Percentiles rank a stretch among this genome's conserved stretches.
Conservation (phyloP, 768 basidiomycete species). For the Cystobasidium tubakii region DNA sequence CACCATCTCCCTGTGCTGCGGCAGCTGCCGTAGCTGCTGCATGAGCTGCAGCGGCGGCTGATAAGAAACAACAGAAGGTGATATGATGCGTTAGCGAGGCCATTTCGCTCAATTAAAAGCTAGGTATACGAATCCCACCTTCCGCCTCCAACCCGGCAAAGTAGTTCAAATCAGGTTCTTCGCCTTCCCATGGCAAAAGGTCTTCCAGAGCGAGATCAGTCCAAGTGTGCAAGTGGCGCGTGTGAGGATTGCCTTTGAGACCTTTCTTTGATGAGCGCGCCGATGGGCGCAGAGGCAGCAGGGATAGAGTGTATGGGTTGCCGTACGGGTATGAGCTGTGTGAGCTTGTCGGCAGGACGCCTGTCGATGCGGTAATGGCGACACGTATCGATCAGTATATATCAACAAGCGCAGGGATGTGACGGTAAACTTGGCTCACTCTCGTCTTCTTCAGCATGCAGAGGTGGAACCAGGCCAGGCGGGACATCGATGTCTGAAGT, state of each 20-base stretch:
- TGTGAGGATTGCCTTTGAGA: slow-evolving; percentile 34
- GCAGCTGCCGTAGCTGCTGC: slow-evolving; percentile 33
- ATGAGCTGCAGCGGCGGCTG: slow-evolving; percentile 35
- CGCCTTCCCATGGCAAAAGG: slow-evolving; percentile 31
- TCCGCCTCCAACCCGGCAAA: slow-evolving; percentile 33
- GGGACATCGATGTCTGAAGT: slow-evolving; percentile 42
- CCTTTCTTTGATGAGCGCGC: slow-evolving; percentile 27
- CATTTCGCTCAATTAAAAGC: no score
- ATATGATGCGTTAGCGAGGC: not conserved
- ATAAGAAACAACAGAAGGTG: not conserved
- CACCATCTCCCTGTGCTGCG: not conserved
- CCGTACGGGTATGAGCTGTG: slow-evolving; percentile 46
- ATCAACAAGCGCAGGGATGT: no score
- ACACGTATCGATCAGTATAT: not conserved
- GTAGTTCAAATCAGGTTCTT: slow-evolving; percentile 35
- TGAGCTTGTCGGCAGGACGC: slow-evolving; percentile 41
- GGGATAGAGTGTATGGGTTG: slow-evolving; percentile 42
- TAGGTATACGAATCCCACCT: no score
- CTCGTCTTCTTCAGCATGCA: slow-evolving; percentile 45
- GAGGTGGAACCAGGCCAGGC: slow-evolving; percentile 40
- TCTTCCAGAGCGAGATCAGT: slow-evolving; percentile 31
- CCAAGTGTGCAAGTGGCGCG: slow-evolving; percentile 36
- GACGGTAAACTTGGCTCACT: slow-evolving; percentile 12
- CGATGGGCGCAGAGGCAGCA: slow-evolving; percentile 17
- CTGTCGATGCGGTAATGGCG: slow-evolving; percentile 4